These are phyloP conservation scores for Solanum raphanifolium DNA, from an alignment of 257 asterid genomes.

Conservation along the genomic window DNA sequence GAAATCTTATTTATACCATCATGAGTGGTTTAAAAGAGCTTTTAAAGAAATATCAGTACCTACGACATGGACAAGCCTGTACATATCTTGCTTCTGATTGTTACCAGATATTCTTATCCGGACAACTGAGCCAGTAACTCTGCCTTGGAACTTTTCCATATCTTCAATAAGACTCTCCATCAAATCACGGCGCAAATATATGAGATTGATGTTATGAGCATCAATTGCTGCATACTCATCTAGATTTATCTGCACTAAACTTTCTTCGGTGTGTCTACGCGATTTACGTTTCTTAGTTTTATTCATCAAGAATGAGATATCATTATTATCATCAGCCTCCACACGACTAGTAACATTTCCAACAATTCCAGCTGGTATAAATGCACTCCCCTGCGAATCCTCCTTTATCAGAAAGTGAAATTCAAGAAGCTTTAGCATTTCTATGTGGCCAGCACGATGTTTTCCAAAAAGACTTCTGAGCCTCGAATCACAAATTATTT, in stretches of 20 bases:
- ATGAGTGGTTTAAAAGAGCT: not conserved
- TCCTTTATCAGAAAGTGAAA: conserved; percentile 55
- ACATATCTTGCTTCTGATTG: conserved; percentile 71
- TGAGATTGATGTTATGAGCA: conserved; percentile 71
- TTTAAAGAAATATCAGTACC: conserved; percentile 33
- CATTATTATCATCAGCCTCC: conserved; percentile 25
- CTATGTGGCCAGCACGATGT: conserved; percentile 60
- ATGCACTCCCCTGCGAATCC: conserved; percentile 28
- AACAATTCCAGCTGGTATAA: conserved; percentile 55
- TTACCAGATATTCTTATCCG: conserved; percentile 62
- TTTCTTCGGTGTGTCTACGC: conserved; percentile 45
- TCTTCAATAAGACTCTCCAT: conserved; percentile 63
- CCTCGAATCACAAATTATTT: conserved; percentile 61
- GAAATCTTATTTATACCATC: not conserved
- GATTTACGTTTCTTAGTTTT: conserved; percentile 48
- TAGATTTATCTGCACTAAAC: conserved; percentile 31
- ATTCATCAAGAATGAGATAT: conserved; percentile 9
- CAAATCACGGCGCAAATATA: conserved; percentile 65
- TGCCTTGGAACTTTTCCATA: conserved; percentile 44
- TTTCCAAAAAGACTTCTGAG: conserved; percentile 66
- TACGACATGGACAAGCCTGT: conserved; percentile 89
- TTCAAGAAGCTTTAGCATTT: conserved; percentile 80
- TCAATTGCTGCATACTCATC: conserved; percentile 83
- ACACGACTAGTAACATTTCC: conserved; percentile 19
- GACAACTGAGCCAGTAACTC: conserved; percentile 70